Percentiles rank a stretch among this genome's conserved stretches.
Evolutionary conservation across 2,329 filamentous ascomycete genomes (phyloP).

Genomic region (Fusarium longipes): DNA sequence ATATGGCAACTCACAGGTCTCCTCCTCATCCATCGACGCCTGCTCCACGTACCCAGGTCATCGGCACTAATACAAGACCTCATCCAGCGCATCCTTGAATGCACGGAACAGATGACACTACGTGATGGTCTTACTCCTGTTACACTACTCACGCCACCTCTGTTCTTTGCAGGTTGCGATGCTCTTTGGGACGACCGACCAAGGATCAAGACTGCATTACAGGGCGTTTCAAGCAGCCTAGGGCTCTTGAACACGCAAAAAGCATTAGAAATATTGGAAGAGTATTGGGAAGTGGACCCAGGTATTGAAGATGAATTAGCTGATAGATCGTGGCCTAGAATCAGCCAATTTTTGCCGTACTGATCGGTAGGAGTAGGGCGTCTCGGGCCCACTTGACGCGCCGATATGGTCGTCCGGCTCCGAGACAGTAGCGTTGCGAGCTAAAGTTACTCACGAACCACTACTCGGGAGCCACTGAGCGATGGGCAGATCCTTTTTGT

Average conservation of each 20-base stretch:
- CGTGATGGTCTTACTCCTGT: slow-evolving; percentile 31
- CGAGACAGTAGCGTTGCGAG: too few species aligned
- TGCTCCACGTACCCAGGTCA: slow-evolving; percentile 18
- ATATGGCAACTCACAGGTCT: slow-evolving; percentile 34
- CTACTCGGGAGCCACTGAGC: too few species aligned
- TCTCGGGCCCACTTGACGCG: not conserved
- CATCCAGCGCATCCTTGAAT: slow-evolving; percentile 10
- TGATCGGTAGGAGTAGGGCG: not conserved
- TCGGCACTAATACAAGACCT: slow-evolving; percentile 19
- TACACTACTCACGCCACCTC: slow-evolving; percentile 25
- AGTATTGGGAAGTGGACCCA: slow-evolving; percentile 20
- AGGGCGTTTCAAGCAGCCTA: slow-evolving; percentile 25
- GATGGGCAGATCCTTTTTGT: too few species aligned
- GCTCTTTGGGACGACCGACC: slow-evolving; percentile 22
- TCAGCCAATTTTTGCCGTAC: slow-evolving; percentile 30
- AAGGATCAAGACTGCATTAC: slow-evolving; percentile 23
- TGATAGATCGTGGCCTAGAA: slow-evolving; percentile 20
- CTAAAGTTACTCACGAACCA: too few species aligned
- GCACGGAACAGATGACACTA: slow-evolving; percentile 25
- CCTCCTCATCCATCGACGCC: slow-evolving; percentile 30
- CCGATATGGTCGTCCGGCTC: not conserved
- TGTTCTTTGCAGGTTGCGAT: slow-evolving; percentile 34
- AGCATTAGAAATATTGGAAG: slow-evolving; percentile 31
- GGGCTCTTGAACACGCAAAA: slow-evolving; percentile 26
- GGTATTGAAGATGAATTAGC: slow-evolving; percentile 27